A percentile compares a stretch with the other conserved stretches of the same genome.
Conservation (phyloP, 176 grass and related monocot species). For the Oryza longistaminata region DNA sequence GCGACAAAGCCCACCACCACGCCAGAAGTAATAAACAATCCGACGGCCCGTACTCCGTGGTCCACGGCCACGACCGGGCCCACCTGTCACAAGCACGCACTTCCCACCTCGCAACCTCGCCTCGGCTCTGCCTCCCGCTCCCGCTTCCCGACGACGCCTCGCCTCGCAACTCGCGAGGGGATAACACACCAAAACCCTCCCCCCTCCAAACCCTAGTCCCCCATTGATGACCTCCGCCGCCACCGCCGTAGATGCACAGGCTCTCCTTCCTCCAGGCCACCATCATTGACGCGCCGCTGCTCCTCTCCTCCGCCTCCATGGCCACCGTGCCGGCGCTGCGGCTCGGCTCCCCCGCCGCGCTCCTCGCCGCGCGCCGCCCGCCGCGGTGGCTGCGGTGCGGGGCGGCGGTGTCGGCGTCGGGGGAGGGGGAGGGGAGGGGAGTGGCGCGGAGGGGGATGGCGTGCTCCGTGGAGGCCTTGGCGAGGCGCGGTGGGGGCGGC, state of each 20-base stretch:
- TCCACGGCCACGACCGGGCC: background rate
- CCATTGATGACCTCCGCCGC: constrained; percentile 42
- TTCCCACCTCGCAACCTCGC: background rate
- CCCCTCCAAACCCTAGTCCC: constrained; percentile 43
- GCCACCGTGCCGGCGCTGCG: constrained; percentile 53
- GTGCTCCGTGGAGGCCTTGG: constrained; percentile 37
- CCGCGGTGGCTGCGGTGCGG: constrained; percentile 34
- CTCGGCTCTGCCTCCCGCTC: constrained; percentile 11
- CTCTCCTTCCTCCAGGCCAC: constrained; percentile 35
- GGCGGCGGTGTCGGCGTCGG: background rate
- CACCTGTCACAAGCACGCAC: background rate
- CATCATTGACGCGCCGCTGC: constrained; percentile 42
- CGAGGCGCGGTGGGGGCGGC: constrained; percentile 6
- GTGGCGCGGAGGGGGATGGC: constrained; percentile 21
- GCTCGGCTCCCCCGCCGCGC: constrained; percentile 37
- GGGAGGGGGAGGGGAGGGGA: background rate
- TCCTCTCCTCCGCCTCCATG: constrained; percentile 16
- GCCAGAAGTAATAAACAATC: background rate
- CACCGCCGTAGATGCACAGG: constrained; percentile 47
- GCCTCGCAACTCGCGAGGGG: background rate
- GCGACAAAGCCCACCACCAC: background rate
- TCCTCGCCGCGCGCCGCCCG: constrained; percentile 6
- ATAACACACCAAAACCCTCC: constrained; percentile 30
- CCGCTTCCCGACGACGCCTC: constrained; percentile 15
- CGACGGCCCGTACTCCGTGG: background rate